Evolutionary conservation across 1,284 basidiomycete species (phyloP), one percentile per base, ranked within the genome.

Genomic region (Apiotrichum gracile): DNA sequence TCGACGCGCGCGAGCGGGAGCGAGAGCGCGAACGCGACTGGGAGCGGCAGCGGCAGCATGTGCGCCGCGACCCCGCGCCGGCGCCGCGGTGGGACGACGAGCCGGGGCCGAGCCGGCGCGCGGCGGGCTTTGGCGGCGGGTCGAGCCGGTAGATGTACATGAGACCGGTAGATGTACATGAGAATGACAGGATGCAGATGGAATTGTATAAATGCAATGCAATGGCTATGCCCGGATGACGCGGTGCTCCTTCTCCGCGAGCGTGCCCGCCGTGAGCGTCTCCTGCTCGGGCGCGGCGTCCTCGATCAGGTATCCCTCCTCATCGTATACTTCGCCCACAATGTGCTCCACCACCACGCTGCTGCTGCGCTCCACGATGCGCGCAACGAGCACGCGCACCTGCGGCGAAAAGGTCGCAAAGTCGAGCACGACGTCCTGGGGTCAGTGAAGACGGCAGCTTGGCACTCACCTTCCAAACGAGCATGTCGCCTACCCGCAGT

Each of bases 391-490:
- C 10, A 67, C 49, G n/a, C 51, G 46, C 21, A 72, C 43, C 34
- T 61, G 61, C 16, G 71, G 71, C n/a, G 66, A 60, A 41, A 69
- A 72, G 1, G 66, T 70, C 21, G 33, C 37, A 41, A 67, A 39
- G 52, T 72, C 61, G 19, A 73, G 52, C 43, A 62, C 64, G 24
- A 72, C 54, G 14, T 65, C 69, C 68, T 72, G 53, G 3, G 22
- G 38, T 52, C 43, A 52, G 21, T 9, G 14, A 44, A 34, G n/a
- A 1, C 14, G 9, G 13, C 14, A 10, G 16, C 24, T 2, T 4
- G 3, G 9, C 10, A 54, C 67, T 51, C 44, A 70, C 70, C 60
- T 66, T 66, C 60, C 65, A 69, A 2, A 65, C 62, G 4, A 71
- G 34, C 5, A 64, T 25, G 12, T 47, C 24, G 22, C 62, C 67